These are phyloP conservation scores for Auriculariales sp. DNA, from an alignment of 768 basidiomycete genomes.

Conservation along the genomic window DNA sequence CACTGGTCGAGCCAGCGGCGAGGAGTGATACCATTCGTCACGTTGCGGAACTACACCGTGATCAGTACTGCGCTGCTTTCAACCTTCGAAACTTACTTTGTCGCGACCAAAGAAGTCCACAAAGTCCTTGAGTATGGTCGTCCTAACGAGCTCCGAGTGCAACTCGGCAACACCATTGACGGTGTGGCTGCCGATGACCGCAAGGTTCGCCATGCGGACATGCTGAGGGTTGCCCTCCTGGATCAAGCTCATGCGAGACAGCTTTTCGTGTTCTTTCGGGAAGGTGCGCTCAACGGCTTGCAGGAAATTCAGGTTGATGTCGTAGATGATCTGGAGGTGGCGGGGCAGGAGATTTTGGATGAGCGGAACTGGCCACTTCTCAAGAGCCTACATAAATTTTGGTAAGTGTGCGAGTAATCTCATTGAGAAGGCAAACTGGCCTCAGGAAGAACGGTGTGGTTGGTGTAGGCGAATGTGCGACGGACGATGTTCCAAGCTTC, in stretches of 20 bases:
- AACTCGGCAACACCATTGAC: constrained; percentile 97
- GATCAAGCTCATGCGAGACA: constrained; percentile 82
- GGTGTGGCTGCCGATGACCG: constrained; percentile 65
- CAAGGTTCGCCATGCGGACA: constrained; percentile 83
- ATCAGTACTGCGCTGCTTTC: constrained; percentile 20
- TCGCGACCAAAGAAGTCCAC: constrained; percentile 82
- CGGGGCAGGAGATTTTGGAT: constrained; percentile 76
- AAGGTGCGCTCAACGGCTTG: constrained; percentile 76
- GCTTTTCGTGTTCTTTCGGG: constrained; percentile 71
- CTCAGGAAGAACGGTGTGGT: constrained; percentile 33
- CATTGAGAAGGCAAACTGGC: constrained; percentile 2
- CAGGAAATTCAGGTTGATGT: constrained; percentile 31
- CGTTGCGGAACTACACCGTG: constrained; percentile 47
- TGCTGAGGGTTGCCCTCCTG: constrained; percentile 83
- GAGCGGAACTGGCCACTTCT: constrained; percentile 85
- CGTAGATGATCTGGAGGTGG: constrained; percentile 86
- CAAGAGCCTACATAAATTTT: constrained; percentile 5
- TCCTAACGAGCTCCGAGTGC: constrained; percentile 77
- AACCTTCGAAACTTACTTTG: constrained; percentile 25
- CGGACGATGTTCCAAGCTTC: constrained; percentile 79
- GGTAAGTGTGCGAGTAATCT: too few species aligned
- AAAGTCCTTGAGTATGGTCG: constrained; percentile 79
- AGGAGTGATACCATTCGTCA: constrained; percentile 91
- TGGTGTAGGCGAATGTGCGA: constrained; percentile 90
- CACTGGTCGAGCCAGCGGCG: constrained; percentile 87